A percentile compares a stretch with the other conserved stretches of the same genome.
Evolutionary conservation across 108 stramenopile species (phyloP).

Genomic region (Cyclotella cryptica): DNA sequence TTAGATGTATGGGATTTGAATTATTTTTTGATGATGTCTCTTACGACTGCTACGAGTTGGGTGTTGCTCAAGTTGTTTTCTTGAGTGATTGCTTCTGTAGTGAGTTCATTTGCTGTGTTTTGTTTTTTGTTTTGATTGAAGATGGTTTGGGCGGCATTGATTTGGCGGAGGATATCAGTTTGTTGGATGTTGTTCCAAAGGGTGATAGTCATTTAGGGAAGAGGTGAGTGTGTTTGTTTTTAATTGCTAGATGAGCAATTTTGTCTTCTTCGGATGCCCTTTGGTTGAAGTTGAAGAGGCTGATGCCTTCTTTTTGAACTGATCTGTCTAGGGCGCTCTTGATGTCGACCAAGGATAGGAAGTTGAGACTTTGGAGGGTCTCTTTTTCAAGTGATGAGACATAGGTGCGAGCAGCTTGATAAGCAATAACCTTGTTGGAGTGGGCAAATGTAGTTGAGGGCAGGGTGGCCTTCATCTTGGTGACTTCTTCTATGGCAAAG

Average conservation of each 20-base stretch:
- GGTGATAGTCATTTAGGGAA: not conserved
- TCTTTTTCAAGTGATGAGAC: too few species aligned
- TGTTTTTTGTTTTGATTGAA: not conserved
- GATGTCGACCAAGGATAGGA: too few species aligned
- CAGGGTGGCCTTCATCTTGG: not conserved
- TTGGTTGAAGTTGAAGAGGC: not conserved
- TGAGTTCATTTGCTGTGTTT: not conserved
- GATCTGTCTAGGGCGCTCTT: too few species aligned
- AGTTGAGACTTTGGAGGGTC: too few species aligned
- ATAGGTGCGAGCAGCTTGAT: too few species aligned
- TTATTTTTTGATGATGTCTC: not conserved
- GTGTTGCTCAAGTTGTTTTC: not conserved
- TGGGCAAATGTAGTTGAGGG: not conserved
- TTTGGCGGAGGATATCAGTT: not conserved
- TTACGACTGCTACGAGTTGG: not conserved
- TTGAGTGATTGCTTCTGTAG: not conserved
- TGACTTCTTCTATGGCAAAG: not conserved
- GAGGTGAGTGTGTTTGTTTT: not conserved
- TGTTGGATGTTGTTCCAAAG: not conserved
- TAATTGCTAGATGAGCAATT: not conserved
- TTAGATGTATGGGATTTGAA: too few species aligned
- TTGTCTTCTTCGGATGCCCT: not conserved
- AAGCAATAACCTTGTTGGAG: not conserved
- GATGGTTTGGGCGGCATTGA: not conserved
- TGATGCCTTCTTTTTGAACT: too few species aligned